phyloP scores from a whole-genome alignment of 2,329 filamentous ascomycete genomes.

The Pseudocercospora cruenta region DNA sequence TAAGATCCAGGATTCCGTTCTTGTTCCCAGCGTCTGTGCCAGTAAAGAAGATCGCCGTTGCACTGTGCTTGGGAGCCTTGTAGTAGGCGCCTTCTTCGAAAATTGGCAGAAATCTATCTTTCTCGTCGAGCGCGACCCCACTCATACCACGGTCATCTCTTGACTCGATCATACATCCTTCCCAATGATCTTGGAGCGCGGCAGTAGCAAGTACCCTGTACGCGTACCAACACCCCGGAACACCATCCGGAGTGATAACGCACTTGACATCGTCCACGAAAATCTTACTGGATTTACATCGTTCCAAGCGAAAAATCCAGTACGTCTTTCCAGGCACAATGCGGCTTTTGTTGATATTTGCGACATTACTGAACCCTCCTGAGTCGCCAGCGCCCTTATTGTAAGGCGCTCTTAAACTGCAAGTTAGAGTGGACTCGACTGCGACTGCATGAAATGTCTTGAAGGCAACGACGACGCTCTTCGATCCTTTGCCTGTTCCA shows the following conservation, averaged over 20 bases:
- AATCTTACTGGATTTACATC: not conserved
- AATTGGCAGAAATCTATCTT: not conserved
- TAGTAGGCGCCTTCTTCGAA: not conserved
- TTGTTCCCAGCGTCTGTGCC: not conserved
- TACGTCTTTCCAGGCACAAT: not conserved
- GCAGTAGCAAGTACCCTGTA: not conserved
- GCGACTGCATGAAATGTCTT: too few relatives aligned
- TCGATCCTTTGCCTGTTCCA: too few relatives aligned
- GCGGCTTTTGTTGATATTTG: not conserved
- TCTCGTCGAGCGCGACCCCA: not conserved
- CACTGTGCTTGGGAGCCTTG: not conserved
- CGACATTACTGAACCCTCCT: not conserved
- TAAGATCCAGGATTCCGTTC: not conserved
- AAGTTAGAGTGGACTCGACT: too few relatives aligned
- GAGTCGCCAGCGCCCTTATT: not conserved
- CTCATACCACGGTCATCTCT: not conserved
- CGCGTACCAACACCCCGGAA: not conserved
- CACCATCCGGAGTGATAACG: not conserved
- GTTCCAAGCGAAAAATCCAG: not conserved
- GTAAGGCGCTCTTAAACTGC: too few relatives aligned
- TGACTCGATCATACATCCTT: not conserved
- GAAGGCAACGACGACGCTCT: too few relatives aligned
- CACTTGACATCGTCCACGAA: not conserved
- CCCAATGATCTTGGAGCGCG: not conserved
- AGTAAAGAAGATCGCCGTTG: not conserved